These are phyloP conservation scores for Yarrowia deformans DNA, from an alignment of 805 yeast genomes.

Conservation along the genomic window DNA sequence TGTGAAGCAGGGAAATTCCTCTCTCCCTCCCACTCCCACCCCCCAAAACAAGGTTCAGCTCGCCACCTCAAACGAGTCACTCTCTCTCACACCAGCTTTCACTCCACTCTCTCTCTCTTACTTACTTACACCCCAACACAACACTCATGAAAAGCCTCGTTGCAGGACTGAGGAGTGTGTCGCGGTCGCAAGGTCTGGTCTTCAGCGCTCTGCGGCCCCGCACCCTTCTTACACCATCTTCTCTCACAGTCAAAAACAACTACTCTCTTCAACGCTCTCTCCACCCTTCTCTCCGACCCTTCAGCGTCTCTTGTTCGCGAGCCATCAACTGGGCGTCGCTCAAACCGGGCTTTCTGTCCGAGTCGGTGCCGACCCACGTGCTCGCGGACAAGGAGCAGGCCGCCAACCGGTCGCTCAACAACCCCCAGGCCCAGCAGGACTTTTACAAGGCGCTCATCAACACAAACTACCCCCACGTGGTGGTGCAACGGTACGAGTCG, in stretches of 20 bases:
- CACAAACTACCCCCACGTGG: constrained; percentile 93
- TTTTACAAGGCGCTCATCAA: constrained; percentile 78
- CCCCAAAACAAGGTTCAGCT: constrained; percentile 1
- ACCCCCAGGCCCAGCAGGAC: constrained; percentile 78
- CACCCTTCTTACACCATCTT: too few species aligned
- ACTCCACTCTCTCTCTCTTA: neutral
- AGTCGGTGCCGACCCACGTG: constrained; percentile 31
- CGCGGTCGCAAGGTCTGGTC: constrained; percentile 3
- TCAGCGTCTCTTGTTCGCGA: neutral
- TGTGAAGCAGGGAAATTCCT: too few species aligned
- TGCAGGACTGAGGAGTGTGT: constrained; percentile 32
- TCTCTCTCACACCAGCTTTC: neutral
- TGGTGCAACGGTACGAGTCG: constrained; percentile 91
- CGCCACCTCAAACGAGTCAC: constrained; percentile 9
- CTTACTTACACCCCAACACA: neutral
- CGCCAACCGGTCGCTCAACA: constrained; percentile 79
- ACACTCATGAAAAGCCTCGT: constrained; percentile 24
- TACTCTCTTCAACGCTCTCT: too few species aligned
- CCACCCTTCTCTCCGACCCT: neutral
- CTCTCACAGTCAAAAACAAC: neutral
- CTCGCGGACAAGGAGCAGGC: constrained; percentile 75
- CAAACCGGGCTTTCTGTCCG: constrained; percentile 33
- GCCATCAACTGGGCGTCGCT: constrained; percentile 33
- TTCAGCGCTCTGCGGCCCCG: constrained; percentile 3
- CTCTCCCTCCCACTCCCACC: neutral